Evolutionary conservation across 345 rosid species (phyloP).

Genomic region (Cardamine resedifolia): DNA sequence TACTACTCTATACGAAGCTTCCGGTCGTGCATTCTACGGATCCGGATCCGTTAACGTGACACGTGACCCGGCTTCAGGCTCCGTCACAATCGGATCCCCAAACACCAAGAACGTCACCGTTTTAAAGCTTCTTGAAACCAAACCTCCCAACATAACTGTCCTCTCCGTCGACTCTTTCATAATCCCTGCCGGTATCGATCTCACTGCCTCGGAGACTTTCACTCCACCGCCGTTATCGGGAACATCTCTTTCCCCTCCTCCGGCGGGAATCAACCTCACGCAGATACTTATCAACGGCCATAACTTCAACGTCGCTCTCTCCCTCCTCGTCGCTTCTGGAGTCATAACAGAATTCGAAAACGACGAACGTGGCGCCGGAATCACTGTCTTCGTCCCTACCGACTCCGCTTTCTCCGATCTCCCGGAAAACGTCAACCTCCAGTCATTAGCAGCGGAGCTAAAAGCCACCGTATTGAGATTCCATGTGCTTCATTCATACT

Average conservation of each 20-base stretch:
- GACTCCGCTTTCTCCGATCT: conserved; percentile 78
- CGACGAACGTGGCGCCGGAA: conserved; percentile 87
- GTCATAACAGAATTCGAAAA: conserved; percentile 70
- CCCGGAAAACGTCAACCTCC: conserved; percentile 54
- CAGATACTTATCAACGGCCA: conserved; percentile 74
- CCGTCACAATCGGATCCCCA: conserved; percentile 54
- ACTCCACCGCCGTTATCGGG: conserved; percentile 37
- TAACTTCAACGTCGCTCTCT: conserved; percentile 78
- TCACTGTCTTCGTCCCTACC: conserved; percentile 85
- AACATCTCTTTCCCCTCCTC: conserved; percentile 26
- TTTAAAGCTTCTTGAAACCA: conserved; percentile 49
- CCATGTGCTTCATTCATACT: conserved; percentile 88
- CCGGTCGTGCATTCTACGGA: conserved; percentile 39
- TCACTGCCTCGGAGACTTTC: conserved; percentile 73
- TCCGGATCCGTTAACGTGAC: conserved; percentile 80
- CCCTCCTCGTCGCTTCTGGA: conserved; percentile 79
- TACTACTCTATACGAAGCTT: conserved; percentile 39
- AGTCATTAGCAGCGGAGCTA: conserved; percentile 69
- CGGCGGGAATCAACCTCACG: conserved; percentile 69
- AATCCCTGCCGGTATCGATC: conserved; percentile 64
- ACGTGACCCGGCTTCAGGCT: conserved; percentile 48
- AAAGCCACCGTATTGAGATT: conserved; percentile 72
- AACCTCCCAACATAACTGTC: conserved; percentile 73
- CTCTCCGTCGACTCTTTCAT: conserved; percentile 62
- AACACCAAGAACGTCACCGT: conserved; percentile 53